phyloP scores from a whole-genome alignment of 352 stramenopile genomes.

The Phytophthora pseudosyringae region DNA sequence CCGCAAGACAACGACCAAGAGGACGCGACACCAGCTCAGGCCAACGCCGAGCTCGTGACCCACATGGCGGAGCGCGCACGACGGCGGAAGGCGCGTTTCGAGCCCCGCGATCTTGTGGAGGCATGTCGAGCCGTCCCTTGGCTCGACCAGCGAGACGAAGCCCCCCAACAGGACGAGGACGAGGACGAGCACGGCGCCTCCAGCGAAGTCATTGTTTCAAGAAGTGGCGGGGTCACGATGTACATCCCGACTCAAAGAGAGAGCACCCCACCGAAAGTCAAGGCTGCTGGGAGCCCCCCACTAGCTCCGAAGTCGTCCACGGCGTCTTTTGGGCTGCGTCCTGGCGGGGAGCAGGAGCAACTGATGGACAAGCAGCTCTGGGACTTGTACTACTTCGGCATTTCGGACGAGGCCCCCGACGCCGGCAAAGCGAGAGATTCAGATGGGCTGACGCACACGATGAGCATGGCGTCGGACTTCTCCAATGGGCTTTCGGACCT shows the following conservation, averaged over 20 bases:
- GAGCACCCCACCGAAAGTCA: constrained; percentile 20
- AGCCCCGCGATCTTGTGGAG: constrained; percentile 32
- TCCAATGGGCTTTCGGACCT: constrained; percentile 34
- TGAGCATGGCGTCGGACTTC: constrained; percentile 33
- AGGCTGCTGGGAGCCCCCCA: constrained; percentile 5
- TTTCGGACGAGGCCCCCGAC: constrained; percentile 43
- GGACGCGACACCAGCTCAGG: constrained; percentile 1
- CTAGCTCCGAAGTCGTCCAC: constrained; percentile 10
- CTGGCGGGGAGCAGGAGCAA: constrained; percentile 37
- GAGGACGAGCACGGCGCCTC: neutral
- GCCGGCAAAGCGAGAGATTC: constrained; percentile 6
- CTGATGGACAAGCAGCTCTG: constrained; percentile 65
- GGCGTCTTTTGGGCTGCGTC: constrained; percentile 20
- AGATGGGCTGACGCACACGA: constrained; percentile 10
- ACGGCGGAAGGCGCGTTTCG: constrained; percentile 32
- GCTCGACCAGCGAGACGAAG: constrained; percentile 33
- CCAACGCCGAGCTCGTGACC: constrained; percentile 14
- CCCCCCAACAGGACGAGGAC: constrained; percentile 6
- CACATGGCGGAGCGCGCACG: constrained; percentile 17
- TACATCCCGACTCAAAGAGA: constrained; percentile 49
- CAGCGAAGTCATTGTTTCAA: constrained; percentile 42
- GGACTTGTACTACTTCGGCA: constrained; percentile 65
- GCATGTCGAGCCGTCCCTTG: constrained; percentile 21
- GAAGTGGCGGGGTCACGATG: constrained; percentile 55
- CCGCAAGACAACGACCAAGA: constrained; percentile 29